Conservation (phyloP, 2,329 filamentous ascomycete species). For the Claviceps sorghi region DNA sequence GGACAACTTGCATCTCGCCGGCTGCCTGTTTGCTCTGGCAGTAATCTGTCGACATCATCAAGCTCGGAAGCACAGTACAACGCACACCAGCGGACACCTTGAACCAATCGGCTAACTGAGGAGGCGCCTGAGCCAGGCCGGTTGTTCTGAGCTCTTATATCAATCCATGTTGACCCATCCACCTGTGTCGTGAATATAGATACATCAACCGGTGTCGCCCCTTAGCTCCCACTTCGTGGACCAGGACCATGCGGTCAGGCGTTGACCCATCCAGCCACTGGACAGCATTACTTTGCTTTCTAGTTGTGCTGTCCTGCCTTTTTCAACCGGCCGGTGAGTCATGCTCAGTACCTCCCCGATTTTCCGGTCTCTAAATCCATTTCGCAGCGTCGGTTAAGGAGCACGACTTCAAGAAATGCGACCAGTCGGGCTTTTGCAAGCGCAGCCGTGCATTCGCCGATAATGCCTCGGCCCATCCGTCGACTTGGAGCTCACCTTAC, state of each 20-base stretch:
- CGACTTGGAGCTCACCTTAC: slow-evolving; percentile 70
- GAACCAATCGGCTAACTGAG: background rate
- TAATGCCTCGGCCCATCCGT: slow-evolving; percentile 47
- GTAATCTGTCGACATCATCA: background rate
- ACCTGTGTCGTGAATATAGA: background rate
- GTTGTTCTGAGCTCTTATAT: background rate
- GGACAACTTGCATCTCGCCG: slow-evolving; percentile 5
- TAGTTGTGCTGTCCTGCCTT: slow-evolving; percentile 44
- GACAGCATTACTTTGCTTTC: slow-evolving; percentile 47
- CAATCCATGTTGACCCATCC: slow-evolving; percentile 1
- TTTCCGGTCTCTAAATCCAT: background rate
- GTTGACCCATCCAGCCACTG: slow-evolving; percentile 43
- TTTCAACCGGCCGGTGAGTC: slow-evolving; percentile 49
- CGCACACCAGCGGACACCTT: background rate
- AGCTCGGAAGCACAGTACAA: background rate
- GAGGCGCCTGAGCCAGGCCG: slow-evolving; percentile 3
- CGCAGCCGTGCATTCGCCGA: slow-evolving; percentile 87
- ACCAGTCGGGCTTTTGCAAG: slow-evolving; percentile 93
- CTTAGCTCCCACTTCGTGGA: slow-evolving; percentile 7
- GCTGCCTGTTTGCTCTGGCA: background rate
- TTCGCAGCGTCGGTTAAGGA: slow-evolving; percentile 69
- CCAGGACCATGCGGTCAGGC: slow-evolving; percentile 33
- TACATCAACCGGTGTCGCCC: background rate
- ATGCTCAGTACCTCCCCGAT: background rate
- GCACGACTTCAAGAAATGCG: slow-evolving; percentile 92